phyloP scores from a whole-genome alignment of 31 red algal species.

The Odonthalia washingtoniensis region DNA sequence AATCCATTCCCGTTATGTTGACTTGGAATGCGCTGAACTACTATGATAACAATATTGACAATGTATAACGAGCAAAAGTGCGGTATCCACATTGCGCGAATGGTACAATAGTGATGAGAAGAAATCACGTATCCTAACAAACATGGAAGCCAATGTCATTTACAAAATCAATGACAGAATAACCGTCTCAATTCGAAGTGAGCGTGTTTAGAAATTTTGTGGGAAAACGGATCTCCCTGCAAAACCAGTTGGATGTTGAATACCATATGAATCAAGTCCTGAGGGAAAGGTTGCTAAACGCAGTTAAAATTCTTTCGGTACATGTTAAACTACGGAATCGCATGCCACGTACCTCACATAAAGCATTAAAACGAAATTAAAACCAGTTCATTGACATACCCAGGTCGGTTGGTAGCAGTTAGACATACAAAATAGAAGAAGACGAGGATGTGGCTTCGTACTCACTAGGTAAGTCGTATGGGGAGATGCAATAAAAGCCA shows the following conservation, averaged over 20 bases:
- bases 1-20: too few species aligned
- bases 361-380: neutral
- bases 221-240: neutral
- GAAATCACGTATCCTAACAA: too few species aligned
- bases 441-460: neutral
- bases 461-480: neutral
- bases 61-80: too few species aligned
- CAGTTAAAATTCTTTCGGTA: neutral
- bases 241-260: neutral
- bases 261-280: neutral
- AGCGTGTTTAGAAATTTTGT: too few species aligned
- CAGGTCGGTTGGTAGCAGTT: neutral
- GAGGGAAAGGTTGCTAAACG: neutral
- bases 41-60: too few species aligned
- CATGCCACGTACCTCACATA: conserved; percentile 11
- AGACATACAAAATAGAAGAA: neutral
- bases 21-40: too few species aligned
- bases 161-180: too few species aligned
- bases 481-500: neutral
- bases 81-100: too few species aligned
- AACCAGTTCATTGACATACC: neutral
- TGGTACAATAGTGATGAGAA: too few species aligned
- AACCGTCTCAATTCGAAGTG: too few species aligned
- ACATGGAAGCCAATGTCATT: too few species aligned
- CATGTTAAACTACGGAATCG: neutral